Percentiles rank a stretch among this genome's conserved stretches.
Conservation (phyloP, 805 yeast species). For the Barnettozyma pratensis region DNA sequence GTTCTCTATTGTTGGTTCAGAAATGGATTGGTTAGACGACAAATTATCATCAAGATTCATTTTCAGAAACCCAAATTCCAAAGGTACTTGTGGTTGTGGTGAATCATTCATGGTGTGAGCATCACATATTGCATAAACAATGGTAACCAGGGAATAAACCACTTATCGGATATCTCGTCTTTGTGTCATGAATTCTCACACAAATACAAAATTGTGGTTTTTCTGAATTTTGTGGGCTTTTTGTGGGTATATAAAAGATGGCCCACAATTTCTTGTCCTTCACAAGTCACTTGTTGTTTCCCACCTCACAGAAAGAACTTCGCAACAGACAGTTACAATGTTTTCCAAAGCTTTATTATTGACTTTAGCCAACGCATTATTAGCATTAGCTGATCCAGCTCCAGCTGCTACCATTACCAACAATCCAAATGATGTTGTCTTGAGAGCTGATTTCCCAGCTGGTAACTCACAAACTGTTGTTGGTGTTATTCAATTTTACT, state of each 20-base stretch:
- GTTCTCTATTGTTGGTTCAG: constrained; percentile 92
- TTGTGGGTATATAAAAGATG: not conserved
- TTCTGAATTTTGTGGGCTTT: not conserved
- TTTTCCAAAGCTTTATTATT: constrained; percentile 8
- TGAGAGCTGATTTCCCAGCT: constrained; percentile 27
- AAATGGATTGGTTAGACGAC: constrained; percentile 98
- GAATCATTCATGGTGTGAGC: constrained; percentile 93
- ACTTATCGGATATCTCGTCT: too few relatives aligned
- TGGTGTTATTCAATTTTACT: constrained; percentile 56
- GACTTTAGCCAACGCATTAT: constrained; percentile 9
- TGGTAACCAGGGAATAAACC: not conserved
- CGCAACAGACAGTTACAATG: constrained; percentile 4
- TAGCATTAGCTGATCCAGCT: constrained; percentile 3
- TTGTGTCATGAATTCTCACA: not conserved
- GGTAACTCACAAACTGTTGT: constrained; percentile 30
- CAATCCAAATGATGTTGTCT: constrained; percentile 24
- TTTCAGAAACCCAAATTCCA: constrained; percentile 92
- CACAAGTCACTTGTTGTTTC: too few relatives aligned
- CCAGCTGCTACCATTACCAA: constrained; percentile 11
- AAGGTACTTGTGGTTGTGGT: constrained; percentile 98
- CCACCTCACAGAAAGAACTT: not conserved
- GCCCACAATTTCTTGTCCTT: too few relatives aligned
- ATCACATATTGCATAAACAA: not conserved
- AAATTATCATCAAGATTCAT: constrained; percentile 84
- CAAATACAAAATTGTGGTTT: not conserved